Evolutionary conservation across 2,329 filamentous ascomycete species (phyloP).

Genomic region (Colletotrichum caudatum): DNA sequence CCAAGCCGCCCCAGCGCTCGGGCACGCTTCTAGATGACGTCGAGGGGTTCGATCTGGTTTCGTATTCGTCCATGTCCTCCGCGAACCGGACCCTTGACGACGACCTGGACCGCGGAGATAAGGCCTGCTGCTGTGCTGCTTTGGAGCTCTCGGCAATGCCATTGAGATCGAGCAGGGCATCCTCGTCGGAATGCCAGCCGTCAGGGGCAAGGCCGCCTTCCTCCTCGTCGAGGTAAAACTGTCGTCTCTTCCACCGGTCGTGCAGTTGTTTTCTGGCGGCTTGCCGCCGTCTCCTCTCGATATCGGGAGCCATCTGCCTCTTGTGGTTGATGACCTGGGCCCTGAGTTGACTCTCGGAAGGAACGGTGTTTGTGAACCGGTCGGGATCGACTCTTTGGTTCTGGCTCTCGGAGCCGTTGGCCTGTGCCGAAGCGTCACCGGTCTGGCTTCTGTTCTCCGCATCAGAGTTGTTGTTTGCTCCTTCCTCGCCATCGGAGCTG

Average conservation of each 20-base stretch:
- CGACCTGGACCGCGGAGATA: slow-evolving; percentile 73
- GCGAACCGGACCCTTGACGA: slow-evolving; percentile 85
- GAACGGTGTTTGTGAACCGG: slow-evolving; percentile 49
- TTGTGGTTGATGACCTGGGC: slow-evolving; percentile 53
- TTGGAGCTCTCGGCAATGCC: slow-evolving; percentile 59
- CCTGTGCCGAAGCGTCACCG: neutral
- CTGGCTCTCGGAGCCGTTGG: slow-evolving; percentile 31
- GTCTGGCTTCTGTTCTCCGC: slow-evolving; percentile 44
- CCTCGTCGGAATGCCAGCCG: slow-evolving; percentile 72
- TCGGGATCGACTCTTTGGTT: slow-evolving; percentile 44
- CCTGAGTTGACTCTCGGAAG: slow-evolving; percentile 57
- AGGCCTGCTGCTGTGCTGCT: slow-evolving; percentile 51
- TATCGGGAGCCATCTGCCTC: slow-evolving; percentile 52
- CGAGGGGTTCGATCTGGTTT: slow-evolving; percentile 77
- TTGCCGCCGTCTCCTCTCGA: slow-evolving; percentile 55
- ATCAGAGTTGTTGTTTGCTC: slow-evolving; percentile 45
- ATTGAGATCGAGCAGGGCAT: slow-evolving; percentile 60
- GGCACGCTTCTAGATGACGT: slow-evolving; percentile 79
- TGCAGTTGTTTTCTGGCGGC: slow-evolving; percentile 67
- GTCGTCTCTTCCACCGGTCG: slow-evolving; percentile 80
- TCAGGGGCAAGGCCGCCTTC: slow-evolving; percentile 77
- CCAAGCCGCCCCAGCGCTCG: slow-evolving; percentile 82
- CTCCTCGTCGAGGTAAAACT: slow-evolving; percentile 88
- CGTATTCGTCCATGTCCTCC: slow-evolving; percentile 77
- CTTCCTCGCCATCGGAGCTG: slow-evolving; percentile 44